A percentile compares a stretch with the other conserved stretches of the same genome.
These are phyloP conservation scores for Euphorbia schlechtendalii DNA, from an alignment of 441 rosid genomes.

Conservation along the genomic window DNA sequence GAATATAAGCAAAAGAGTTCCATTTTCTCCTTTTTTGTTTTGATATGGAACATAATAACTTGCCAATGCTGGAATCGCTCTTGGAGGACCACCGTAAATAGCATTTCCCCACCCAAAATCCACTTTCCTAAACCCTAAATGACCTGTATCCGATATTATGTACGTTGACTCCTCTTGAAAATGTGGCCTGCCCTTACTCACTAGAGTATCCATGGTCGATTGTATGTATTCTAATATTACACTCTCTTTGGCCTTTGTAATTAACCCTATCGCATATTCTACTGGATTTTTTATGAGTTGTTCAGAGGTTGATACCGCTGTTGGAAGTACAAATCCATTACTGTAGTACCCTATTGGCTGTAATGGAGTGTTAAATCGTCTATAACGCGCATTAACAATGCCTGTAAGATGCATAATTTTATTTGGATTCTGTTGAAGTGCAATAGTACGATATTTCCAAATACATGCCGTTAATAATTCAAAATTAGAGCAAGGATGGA, in stretches of 20 bases:
- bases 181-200: conserved; percentile 23
- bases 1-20: conserved; percentile 33
- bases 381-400: conserved; percentile 28
- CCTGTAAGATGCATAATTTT: conserved; percentile 39
- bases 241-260: conserved; percentile 25
- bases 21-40: conserved; percentile 31
- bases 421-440: conserved; percentile 27
- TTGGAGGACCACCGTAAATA: conserved; percentile 30
- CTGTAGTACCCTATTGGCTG: conserved; percentile 42
- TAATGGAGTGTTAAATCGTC: conserved; percentile 28
- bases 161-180: conserved; percentile 17
- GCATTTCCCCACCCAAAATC: conserved; percentile 47
- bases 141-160: conserved; percentile 26
- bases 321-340: conserved; percentile 17
- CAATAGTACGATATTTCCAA: too few relatives aligned
- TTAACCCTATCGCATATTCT: neutral
- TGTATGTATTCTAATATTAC: conserved; percentile 26
- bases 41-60: conserved; percentile 18
- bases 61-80: conserved; percentile 19
- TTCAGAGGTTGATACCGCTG: too few relatives aligned
- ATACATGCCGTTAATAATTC: too few relatives aligned
- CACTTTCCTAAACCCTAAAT: conserved; percentile 22
- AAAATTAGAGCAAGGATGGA: too few relatives aligned
- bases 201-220: conserved; percentile 33
- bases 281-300: too few relatives aligned